Evolutionary conservation across 1,284 basidiomycete species (phyloP).

Genomic region (Filobasidium uniguttulatum): DNA sequence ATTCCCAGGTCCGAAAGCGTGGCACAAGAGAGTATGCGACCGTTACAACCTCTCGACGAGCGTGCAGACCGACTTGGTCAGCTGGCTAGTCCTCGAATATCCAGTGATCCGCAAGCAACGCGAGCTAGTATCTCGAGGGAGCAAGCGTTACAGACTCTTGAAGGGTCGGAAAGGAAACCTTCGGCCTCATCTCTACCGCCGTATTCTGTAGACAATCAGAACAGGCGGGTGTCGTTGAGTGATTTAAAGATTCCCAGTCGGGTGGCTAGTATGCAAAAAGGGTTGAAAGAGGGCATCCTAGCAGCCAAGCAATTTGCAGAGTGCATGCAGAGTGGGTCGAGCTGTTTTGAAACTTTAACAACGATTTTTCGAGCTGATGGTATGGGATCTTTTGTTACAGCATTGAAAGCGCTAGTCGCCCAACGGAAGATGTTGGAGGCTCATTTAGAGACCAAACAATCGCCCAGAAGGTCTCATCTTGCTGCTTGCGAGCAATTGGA

Average conservation of each 20-base stretch:
- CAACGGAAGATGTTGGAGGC: constrained; percentile 8
- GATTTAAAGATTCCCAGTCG: constrained; percentile 15
- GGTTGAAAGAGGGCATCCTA: constrained; percentile 10
- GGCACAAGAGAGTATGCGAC: too few species aligned
- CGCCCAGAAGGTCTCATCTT: too few species aligned
- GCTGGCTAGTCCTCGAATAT: neutral
- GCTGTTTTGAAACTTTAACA: neutral
- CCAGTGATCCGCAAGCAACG: neutral
- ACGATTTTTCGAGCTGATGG: neutral
- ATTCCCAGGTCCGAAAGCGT: too few species aligned
- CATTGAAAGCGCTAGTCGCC: constrained; percentile 13
- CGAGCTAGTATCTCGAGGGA: neutral
- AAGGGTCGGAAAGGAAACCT: neutral
- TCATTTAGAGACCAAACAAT: neutral
- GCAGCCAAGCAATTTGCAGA: constrained; percentile 12
- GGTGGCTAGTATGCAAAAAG: constrained; percentile 14
- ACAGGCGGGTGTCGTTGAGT: constrained; percentile 12
- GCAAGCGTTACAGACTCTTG: neutral
- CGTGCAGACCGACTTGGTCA: neutral
- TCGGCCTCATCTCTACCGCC: neutral
- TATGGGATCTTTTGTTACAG: constrained; percentile 1
- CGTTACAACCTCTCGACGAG: too few species aligned
- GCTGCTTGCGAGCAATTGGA: too few species aligned
- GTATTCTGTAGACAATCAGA: neutral
- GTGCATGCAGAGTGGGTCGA: constrained; percentile 6